Conservation (phyloP, 179 eudicot genomes). For the Beta lomatogona region DNA sequence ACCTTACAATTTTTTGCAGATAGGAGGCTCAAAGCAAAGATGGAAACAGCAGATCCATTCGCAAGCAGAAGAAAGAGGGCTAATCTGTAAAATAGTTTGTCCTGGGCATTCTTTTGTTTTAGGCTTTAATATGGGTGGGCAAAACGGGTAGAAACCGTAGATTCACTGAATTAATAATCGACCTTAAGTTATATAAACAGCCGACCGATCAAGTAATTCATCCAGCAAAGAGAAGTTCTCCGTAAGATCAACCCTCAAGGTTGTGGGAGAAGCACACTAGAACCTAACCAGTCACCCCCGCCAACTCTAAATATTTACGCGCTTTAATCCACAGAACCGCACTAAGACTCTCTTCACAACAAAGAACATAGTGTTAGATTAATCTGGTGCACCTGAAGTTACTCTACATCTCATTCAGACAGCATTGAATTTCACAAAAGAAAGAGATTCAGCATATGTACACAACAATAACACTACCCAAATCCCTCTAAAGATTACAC, state of each 20-base stretch:
- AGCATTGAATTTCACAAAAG: background rate
- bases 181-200: background rate
- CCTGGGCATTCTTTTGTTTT: no score
- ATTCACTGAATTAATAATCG: background rate
- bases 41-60: background rate
- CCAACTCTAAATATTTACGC: background rate
- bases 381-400: background rate
- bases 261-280: background rate
- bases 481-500: no score
- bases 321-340: background rate
- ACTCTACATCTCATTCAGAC: background rate
- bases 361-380: background rate
- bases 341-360: slow-evolving; percentile 7
- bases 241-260: background rate
- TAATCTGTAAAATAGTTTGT: background rate
- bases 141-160: background rate
- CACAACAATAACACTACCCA: no score
- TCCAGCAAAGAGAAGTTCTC: background rate
- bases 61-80: background rate
- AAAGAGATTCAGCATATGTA: background rate
- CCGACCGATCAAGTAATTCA: background rate
- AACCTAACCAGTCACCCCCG: background rate
- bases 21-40: no score
- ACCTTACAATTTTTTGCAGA: background rate
- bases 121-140: no score